Percentiles rank a stretch among this genome's conserved stretches.
Conservation (phyloP, 805 yeast genomes). For the Komagataella pastoris region DNA sequence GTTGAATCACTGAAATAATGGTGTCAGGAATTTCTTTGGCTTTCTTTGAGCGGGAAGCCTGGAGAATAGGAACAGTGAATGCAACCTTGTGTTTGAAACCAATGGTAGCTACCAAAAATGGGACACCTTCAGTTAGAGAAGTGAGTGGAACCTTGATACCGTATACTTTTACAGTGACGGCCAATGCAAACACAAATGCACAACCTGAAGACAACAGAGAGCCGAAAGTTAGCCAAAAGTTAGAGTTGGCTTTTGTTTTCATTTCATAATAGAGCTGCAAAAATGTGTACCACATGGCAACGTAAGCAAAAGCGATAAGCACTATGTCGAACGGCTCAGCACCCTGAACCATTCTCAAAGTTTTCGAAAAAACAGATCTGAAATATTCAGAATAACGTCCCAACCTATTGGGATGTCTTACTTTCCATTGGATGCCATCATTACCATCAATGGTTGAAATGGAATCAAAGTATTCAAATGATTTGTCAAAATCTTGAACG, state of each 20-base stretch:
- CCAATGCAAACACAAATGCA: conserved; percentile 73
- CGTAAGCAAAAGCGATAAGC: conserved; percentile 66
- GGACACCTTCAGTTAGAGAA: conserved; percentile 80
- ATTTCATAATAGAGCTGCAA: conserved; percentile 63
- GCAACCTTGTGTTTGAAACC: conserved; percentile 83
- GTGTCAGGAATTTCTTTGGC: conserved; percentile 17
- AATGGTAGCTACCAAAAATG: conserved; percentile 81
- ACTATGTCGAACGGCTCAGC: conserved; percentile 83
- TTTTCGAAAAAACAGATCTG: conserved; percentile 22
- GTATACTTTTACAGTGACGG: conserved; percentile 41
- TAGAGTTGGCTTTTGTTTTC: conserved; percentile 62
- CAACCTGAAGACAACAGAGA: conserved; percentile 67
- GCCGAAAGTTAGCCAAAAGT: conserved; percentile 75
- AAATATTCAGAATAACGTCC: conserved; percentile 43
- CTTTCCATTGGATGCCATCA: conserved; percentile 46
- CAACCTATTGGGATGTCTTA: conserved; percentile 41
- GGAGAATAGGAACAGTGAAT: conserved; percentile 47
- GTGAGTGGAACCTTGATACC: conserved; percentile 54
- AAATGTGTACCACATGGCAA: conserved; percentile 81
- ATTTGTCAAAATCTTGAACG: conserved; percentile 15
- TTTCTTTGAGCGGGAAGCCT: conserved; percentile 18
- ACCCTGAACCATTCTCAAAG: conserved; percentile 36
- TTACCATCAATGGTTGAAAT: conserved; percentile 8
- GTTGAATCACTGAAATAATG: conserved; percentile 15
- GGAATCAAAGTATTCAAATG: conserved; percentile 11